Base-by-base conservation (phyloP, 2,329 filamentous ascomycete species). In the Domatiomyces catenatus region DNA sequence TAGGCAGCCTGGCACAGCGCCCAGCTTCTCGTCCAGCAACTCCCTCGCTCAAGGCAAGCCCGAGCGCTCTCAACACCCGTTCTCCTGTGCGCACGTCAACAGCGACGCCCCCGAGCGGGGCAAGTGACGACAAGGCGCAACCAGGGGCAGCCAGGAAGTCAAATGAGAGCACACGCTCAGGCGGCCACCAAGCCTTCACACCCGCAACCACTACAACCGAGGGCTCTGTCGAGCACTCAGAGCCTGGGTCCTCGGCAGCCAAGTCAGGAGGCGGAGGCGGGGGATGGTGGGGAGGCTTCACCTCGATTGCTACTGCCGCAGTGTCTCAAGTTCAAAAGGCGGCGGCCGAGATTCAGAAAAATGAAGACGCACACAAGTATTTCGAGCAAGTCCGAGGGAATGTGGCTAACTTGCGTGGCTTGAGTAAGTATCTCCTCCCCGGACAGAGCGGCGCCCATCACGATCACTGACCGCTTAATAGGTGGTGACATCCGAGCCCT, bases 361-460 rank as follows among this genome's bases (percentile, higher is more conserved):
- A 94, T 61, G 88, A 96, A 64, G 92, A 98, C 66, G 92, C 90
- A 48, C 89, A 90, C 71, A 85, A 86, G 66, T 98, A 90, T 88
- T 86, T 89, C 1, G 86, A 94, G 49, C 90, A 96, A 65, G 84
- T 96, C 50, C 83, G 83, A 62, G 89, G 88, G 53, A 94, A 94
- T 63, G 85, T 93, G 47, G 84, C 83, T 44, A 81, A 80, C 28
- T 71, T 96, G 43, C 79, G 78, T 59, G 84, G 81, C 50, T 72
- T 90, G 54, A 84, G 87, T 90, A 76, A 57, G 71, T 67, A 43
- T 18, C 44, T n/a, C 20, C 44, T n/a, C 10, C 10, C 32, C 42
- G 8, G n/a, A 22, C 15, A 10, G 42, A 20, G 24, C 48, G 19
- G 24, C 20, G 10, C 36, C n/a, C 7, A 19, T 8, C 18, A 42